Base-by-base conservation (phyloP, 176 grass and related monocot genomes). In the Raddia guianensis region DNA sequence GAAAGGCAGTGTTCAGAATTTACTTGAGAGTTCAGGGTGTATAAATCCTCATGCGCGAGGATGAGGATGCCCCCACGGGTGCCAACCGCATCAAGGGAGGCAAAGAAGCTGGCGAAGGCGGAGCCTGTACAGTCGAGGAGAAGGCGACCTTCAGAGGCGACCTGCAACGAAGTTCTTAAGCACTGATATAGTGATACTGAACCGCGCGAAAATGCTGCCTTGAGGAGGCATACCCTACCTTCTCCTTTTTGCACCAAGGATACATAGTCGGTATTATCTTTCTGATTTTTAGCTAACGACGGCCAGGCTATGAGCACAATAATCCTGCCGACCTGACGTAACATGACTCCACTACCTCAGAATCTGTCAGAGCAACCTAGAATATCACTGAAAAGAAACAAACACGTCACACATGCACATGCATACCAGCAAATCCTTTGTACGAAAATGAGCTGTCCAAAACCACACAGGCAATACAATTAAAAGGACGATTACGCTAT, bases 371-470 rank as follows among this genome's bases (percentile, higher is more conserved):
- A 56, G 59, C 19, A n/a, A 74, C 12, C 34, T 13, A 76, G 7
- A 57, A 68, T 76, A 40, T 76, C 11, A 32, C 27, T 3, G 54
- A 27, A 49, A 71, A 35, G 49, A 15, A 45, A n/a, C 72, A 18
- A 69, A 19, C 56, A 62, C 33, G 33, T 5, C 70, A 52, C 75
- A 52, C 14, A 48, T 40, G 37, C 37, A 40, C 37, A 40, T 40
- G 37, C 37, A 40, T 3, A 40, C 37, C 37, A 40, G 47, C 20
- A 72, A 72, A 83, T 74, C 76, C 68, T 57, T 65, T 49, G 16
- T 52, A n/a, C 33, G 14, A 81, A 46, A 81, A 44, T 12, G n/a
- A 9, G 40, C 3, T 15, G 35, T 11, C 73, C 72, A 27, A 48
- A 63, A 40, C 3, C 37, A 40, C 37, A 40, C 27, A 27, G 27